These are phyloP conservation scores for Polytrichum formosum DNA, from an alignment of 225 moss, liverwort and hornwort genomes.

Conservation along the genomic window DNA sequence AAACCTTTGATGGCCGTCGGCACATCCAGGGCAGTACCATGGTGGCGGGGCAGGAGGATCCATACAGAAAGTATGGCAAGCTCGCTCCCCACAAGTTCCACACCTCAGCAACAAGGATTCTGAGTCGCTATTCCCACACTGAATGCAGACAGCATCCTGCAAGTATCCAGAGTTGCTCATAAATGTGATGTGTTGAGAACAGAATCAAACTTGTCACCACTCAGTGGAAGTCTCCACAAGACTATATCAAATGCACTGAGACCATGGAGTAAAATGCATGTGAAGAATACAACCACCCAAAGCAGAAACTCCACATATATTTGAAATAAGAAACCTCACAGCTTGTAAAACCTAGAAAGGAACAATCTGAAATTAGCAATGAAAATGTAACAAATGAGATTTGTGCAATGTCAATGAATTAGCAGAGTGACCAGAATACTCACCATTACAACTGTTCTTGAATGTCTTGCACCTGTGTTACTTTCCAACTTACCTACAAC, in stretches of 20 bases:
- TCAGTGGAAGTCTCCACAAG: too few species aligned
- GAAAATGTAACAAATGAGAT: too few species aligned
- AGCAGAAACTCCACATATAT: too few species aligned
- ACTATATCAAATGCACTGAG: too few species aligned
- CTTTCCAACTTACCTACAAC: constrained; percentile 39
- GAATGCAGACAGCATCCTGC: constrained; percentile 77
- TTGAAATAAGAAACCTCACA: too few species aligned
- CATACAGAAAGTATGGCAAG: constrained; percentile 85
- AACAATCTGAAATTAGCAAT: too few species aligned
- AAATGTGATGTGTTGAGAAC: background rate
- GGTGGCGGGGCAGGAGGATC: constrained; percentile 82
- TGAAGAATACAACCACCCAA: too few species aligned
- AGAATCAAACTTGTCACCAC: too few species aligned
- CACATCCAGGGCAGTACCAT: constrained; percentile 81
- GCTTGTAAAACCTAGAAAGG: too few species aligned
- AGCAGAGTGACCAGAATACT: constrained; percentile 6
- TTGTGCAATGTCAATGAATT: too few species aligned
- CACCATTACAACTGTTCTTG: constrained; percentile 27
- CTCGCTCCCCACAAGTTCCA: constrained; percentile 64
- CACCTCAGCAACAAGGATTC: constrained; percentile 63
- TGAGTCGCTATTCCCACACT: constrained; percentile 74
- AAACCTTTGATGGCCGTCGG: constrained; percentile 56
- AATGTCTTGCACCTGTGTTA: constrained; percentile 31
- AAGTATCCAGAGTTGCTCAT: constrained; percentile 6
- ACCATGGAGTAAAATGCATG: too few species aligned